Base-by-base conservation (phyloP, 2,329 filamentous ascomycete species). In the Xylaria sp. region DNA sequence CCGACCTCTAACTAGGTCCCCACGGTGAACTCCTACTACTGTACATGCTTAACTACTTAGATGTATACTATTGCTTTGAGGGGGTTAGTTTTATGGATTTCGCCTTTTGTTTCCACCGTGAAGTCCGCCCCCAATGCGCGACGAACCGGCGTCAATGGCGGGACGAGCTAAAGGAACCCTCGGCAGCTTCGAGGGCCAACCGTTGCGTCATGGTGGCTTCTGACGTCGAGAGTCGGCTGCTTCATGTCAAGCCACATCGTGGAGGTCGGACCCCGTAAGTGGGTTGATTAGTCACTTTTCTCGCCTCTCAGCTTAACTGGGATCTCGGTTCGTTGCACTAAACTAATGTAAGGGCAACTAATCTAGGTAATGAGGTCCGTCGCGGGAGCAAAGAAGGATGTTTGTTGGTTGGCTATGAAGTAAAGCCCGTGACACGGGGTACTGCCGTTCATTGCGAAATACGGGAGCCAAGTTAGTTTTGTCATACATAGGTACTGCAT, bases 261-360 rank as follows among this genome's bases (percentile, higher is more conserved):
- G 55, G 53, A 53, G 51, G 47, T 51, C 13, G 40, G 6, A 44
- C 40, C 47, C 47, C 54, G 54, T 60, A 48, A 44, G 63, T 29
- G 23, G 51, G 23, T 40, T 63, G 47, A 66, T 63, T 69, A 66
- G 59, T 63, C 63, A 60, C 59, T 55, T 55, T 57, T 51, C 27
- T 58, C n/a, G 35, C 51, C 51, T 58, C 68, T 70, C 65, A 68
- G 68, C 65, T 70, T 48, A 47, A 23, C 68, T 62, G 61, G 68
- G 65, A 29, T 70, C n/a, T 58, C 25, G 50, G 42, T 44, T 61
- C 32, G 55, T 51, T 44, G 16, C n/a, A 47, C n/a, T 21, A 23
- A 42, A 60, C 55, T 58, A 58, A 47, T 44, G 55, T 58, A 58
- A 3, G 55, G 16, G 18, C 12, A 40, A 27, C 23, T 58, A 47